Evolutionary conservation across 129 eudicot species (phyloP).

Genomic region (Ambrosia artemisiifolia): DNA sequence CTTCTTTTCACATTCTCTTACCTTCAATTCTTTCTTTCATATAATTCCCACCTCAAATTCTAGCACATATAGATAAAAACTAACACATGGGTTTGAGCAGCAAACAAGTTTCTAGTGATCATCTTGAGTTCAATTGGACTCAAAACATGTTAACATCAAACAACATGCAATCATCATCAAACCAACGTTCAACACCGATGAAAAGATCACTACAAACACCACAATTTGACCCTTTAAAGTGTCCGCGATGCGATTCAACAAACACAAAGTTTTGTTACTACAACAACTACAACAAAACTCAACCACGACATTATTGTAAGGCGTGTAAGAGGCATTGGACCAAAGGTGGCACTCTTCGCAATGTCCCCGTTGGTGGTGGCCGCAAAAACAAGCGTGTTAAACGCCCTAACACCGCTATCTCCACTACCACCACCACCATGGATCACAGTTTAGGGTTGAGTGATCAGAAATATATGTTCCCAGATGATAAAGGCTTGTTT

Average conservation of each 20-base stretch:
- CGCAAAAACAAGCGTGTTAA: constrained; percentile 75
- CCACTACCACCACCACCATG: not conserved
- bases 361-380: constrained; percentile 78
- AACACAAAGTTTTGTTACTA: constrained; percentile 91
- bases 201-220: constrained; percentile 39
- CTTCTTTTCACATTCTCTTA: constrained; percentile 15
- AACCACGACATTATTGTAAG: constrained; percentile 83
- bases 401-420: constrained; percentile 26
- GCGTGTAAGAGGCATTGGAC: constrained; percentile 92
- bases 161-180: constrained; percentile 22
- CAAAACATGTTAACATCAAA: constrained; percentile 21
- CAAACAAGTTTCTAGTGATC: constrained; percentile 52
- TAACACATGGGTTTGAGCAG: constrained; percentile 57
- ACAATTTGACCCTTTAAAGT: constrained; percentile 44
- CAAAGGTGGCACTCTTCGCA: constrained; percentile 86
- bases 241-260: constrained; percentile 77
- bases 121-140: constrained; percentile 45
- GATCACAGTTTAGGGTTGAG: not conserved
- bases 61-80: not conserved
- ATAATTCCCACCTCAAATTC: constrained; percentile 16
- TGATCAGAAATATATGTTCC: constrained; percentile 15
- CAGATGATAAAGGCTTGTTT: constrained; percentile 12
- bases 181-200: constrained; percentile 17
- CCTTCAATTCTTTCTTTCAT: constrained; percentile 4
- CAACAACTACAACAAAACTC: constrained; percentile 84